Percentiles rank a stretch among this genome's conserved stretches.
phyloP scores from a whole-genome alignment of 2,329 filamentous ascomycete genomes.

The Fusarium newnesense region DNA sequence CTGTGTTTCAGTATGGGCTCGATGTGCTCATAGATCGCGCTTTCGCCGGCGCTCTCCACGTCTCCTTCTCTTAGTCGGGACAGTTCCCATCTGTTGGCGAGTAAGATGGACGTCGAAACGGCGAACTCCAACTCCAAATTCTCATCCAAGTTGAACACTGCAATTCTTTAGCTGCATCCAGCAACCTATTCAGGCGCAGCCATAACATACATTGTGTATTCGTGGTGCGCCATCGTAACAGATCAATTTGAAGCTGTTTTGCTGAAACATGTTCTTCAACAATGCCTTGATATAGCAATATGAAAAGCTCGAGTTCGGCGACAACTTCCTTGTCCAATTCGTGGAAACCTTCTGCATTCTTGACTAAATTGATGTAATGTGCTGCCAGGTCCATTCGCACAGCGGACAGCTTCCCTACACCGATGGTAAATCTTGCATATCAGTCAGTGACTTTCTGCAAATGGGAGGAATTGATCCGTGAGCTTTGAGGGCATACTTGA shows the following conservation, averaged over 20 bases:
- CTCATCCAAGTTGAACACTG: neutral
- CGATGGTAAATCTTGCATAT: neutral
- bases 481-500: neutral
- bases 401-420: neutral
- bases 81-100: neutral
- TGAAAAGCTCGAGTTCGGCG: neutral
- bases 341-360: neutral
- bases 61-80: neutral
- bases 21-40: neutral
- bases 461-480: rapidly evolving
- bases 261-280: neutral
- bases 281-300: neutral
- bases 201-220: no score
- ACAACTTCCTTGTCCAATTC: neutral
- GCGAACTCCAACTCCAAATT: neutral
- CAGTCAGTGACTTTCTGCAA: rapidly evolving
- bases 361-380: neutral
- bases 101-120: neutral
- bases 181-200: no score
- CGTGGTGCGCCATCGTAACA: neutral
- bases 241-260: neutral
- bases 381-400: neutral
- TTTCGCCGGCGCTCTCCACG: rapidly evolving
- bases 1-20: neutral
- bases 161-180: no score